Base-by-base conservation (phyloP, 1,284 basidiomycete genomes). In the Thecaphora thlaspeos region DNA sequence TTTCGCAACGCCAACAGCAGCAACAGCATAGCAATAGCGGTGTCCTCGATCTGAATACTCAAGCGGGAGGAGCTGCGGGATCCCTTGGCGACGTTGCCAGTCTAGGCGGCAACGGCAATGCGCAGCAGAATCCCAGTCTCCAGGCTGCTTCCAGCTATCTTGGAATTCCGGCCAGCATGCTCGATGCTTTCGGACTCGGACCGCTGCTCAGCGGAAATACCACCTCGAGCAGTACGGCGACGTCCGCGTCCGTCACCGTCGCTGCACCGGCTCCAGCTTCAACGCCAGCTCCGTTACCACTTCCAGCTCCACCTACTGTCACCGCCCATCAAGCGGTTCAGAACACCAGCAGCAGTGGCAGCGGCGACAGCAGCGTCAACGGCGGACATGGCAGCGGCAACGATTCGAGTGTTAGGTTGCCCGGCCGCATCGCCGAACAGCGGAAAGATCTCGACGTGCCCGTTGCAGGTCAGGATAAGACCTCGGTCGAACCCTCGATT, bases 91-190 rank as follows among this genome's bases (percentile, higher is more conserved):
- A 47, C 22, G 42, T 44, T 11, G 34, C 43, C 36, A 48, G 5
- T 48, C 43, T 22, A 44, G 37, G 15, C 45, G 48, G 10, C 50
- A 50, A 15, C 48, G 45, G 34, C 58, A 48, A 22, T 50, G 44
- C 30, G 49, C 14, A 51, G 43, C 21, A 48, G 47, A 60, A 64
- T 28, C 56, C 61, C 21, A 56, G 56, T 17, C 57, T 54, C 12
- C 46, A 59, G 4, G 54, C 50, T 22, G 61, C 61, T 19, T 30
- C 60, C 34, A 60, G 54, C 14, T 64, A 54, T 21, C 41, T 64
- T 2, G 61, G 61, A 26, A 50, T 64, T 41, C 56, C 54, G 2
- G 54, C 57, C 1, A 48, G 54, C 8, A 56, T 64, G 61, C 54
- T 64, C 26, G 61, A 64, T 30, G 61, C 61, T 4, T 28, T 64